A percentile compares a stretch with the other conserved stretches of the same genome.
Conservation (phyloP, 116 monocot genomes). For the Papilionanthe hybrid region DNA sequence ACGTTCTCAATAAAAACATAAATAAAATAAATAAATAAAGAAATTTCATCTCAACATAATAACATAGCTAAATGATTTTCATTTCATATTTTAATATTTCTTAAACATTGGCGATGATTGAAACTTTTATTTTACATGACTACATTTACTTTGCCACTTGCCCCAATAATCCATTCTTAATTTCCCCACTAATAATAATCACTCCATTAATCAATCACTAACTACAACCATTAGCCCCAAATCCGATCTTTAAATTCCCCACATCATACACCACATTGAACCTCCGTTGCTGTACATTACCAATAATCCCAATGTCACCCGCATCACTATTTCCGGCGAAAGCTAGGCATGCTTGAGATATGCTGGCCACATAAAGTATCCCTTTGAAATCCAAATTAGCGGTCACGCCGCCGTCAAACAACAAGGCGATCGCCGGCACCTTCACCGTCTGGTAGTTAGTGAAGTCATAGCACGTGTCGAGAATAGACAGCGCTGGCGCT, state of each 20-base stretch:
- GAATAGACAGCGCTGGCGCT: slow-evolving; percentile 19
- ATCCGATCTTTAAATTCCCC: slow-evolving; percentile 32
- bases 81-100: no score
- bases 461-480: slow-evolving; percentile 26
- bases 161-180: no score
- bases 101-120: no score
- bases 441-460: slow-evolving; percentile 9
- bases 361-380: slow-evolving; percentile 14
- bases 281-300: slow-evolving; percentile 43
- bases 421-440: slow-evolving; percentile 31
- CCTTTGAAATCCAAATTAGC: slow-evolving; percentile 19
- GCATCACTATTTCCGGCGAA: slow-evolving; percentile 30
- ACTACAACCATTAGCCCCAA: slow-evolving; percentile 24
- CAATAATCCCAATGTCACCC: slow-evolving; percentile 25
- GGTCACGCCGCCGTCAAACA: slow-evolving; percentile 18
- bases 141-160: no score
- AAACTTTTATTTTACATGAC: no score
- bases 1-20: no score
- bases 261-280: slow-evolving; percentile 37
- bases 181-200: no score
- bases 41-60: no score
- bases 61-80: no score
- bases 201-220: background rate
- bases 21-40: no score
- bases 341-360: slow-evolving; percentile 36